These are phyloP conservation scores for Clavispora phyllophila DNA, from an alignment of 805 yeast genomes.

Conservation along the genomic window DNA sequence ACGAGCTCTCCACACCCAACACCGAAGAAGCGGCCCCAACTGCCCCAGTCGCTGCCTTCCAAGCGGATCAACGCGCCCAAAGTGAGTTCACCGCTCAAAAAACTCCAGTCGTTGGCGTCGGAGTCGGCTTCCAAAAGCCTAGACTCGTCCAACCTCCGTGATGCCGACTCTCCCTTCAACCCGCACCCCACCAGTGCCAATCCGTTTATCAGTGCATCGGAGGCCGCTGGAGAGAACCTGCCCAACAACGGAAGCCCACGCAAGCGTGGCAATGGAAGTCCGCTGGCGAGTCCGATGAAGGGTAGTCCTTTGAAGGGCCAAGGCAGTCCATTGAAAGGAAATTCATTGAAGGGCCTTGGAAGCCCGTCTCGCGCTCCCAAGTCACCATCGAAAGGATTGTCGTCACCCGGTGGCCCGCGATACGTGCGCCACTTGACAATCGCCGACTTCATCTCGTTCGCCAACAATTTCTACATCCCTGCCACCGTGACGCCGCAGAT, in stretches of 20 bases:
- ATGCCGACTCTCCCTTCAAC: slow-evolving; percentile 10
- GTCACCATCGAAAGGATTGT: background rate
- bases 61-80: slow-evolving; percentile 26
- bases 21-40: slow-evolving; percentile 11
- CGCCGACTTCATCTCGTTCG: slow-evolving; percentile 39
- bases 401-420: slow-evolving; percentile 8
- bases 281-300: slow-evolving; percentile 17
- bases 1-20: slow-evolving; percentile 17
- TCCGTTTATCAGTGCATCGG: too few species aligned
- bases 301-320: background rate
- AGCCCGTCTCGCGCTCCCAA: too few species aligned
- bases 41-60: slow-evolving; percentile 13
- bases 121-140: too few species aligned
- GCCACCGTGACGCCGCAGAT: slow-evolving; percentile 45
- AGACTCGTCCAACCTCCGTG: background rate
- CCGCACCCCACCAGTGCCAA: background rate
- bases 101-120: slow-evolving; percentile 16
- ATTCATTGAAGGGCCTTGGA: too few species aligned
- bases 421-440: slow-evolving; percentile 21
- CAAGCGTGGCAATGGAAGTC: slow-evolving; percentile 4
- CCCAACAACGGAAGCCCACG: too few species aligned
- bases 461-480: slow-evolving; percentile 63
- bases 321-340: slow-evolving; percentile 1
- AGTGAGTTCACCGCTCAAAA: slow-evolving; percentile 33
- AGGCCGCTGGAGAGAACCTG: too few species aligned